A percentile compares a stretch with the other conserved stretches of the same genome.
These are phyloP conservation scores for Turritis glabra DNA, from an alignment of 345 rosid species.

Conservation along the genomic window DNA sequence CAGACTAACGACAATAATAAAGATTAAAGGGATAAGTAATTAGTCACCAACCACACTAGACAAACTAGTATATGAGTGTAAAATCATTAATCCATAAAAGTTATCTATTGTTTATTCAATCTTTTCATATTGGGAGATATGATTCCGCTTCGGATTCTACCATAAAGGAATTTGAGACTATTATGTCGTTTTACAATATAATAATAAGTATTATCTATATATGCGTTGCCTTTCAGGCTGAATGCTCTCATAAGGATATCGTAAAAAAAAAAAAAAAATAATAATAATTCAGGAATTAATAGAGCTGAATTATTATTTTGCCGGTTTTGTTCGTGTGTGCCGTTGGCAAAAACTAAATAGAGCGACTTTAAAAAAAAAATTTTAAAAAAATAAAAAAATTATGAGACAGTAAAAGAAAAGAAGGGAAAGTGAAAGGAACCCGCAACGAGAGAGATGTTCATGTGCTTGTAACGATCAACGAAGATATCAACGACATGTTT, in stretches of 20 bases:
- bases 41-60: slow-evolving; percentile 40
- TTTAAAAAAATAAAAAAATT: too few species aligned
- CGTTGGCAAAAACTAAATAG: too few species aligned
- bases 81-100: slow-evolving; percentile 27
- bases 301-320: too few species aligned
- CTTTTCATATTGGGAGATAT: slow-evolving; percentile 19
- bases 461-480: slow-evolving; percentile 89
- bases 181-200: slow-evolving; percentile 6
- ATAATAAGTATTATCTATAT: background rate
- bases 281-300: too few species aligned
- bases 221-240: slow-evolving; percentile 2
- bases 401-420: background rate
- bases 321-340: too few species aligned
- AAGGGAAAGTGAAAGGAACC: slow-evolving; percentile 46
- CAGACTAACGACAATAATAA: slow-evolving; percentile 16
- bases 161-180: background rate
- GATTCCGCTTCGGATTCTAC: slow-evolving; percentile 27
- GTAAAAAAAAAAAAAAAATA: too few species aligned
- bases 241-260: too few species aligned
- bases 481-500: slow-evolving; percentile 86
- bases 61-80: slow-evolving; percentile 12
- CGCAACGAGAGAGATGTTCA: slow-evolving; percentile 88
- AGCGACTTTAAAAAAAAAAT: background rate
- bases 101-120: slow-evolving; percentile 32
- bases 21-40: slow-evolving; percentile 2